phyloP scores from a whole-genome alignment of 305 asterid species.

The Solanum hybrid region DNA sequence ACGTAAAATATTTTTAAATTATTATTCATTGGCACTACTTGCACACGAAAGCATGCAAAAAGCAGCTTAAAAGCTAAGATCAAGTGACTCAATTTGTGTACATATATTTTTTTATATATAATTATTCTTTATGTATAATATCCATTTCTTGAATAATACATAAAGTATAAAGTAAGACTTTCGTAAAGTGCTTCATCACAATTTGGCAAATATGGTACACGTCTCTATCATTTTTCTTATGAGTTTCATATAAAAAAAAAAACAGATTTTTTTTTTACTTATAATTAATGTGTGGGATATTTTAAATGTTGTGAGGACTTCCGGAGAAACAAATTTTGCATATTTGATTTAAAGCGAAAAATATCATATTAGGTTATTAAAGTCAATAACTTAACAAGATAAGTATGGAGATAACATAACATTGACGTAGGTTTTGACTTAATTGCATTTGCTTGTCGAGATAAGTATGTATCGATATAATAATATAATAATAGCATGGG shows the following conservation, averaged over 20 bases:
- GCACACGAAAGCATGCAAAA: neutral
- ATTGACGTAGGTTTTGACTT: neutral
- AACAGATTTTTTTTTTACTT: neutral
- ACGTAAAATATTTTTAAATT: neutral
- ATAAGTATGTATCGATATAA: neutral
- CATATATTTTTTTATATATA: neutral
- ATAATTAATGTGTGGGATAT: neutral
- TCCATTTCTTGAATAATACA: neutral
- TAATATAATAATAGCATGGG: neutral
- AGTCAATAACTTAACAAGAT: accelerated
- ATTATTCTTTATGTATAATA: neutral
- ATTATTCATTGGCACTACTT: neutral
- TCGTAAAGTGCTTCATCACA: neutral
- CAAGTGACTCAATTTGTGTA: neutral
- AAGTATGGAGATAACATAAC: neutral
- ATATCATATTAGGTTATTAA: neutral
- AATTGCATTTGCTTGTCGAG: no score
- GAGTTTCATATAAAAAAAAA: neutral
- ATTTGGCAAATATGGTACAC: neutral
- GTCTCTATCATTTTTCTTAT: neutral
- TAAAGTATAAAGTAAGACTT: neutral
- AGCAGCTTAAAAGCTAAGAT: neutral
- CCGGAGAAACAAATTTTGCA: neutral
- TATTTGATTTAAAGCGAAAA: neutral
- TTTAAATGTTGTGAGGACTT: neutral